These are phyloP conservation scores for Teratosphaeriaceae sp. DNA, from an alignment of 2,329 filamentous ascomycete genomes.

Conservation along the genomic window DNA sequence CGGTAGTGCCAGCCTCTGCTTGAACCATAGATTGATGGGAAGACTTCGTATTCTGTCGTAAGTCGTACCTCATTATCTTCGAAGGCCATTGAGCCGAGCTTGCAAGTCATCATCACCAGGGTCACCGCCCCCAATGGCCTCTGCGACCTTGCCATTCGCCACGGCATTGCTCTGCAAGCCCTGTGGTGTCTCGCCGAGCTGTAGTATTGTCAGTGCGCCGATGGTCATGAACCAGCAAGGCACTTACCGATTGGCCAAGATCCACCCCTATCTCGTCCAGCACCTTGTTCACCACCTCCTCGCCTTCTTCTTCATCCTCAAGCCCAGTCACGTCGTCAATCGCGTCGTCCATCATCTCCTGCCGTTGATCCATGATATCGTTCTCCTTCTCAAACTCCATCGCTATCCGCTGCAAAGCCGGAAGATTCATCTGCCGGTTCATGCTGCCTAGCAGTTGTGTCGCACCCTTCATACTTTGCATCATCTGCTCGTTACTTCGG, in stretches of 20 bases:
- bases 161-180: slow-evolving; percentile 69
- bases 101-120: slow-evolving; percentile 80
- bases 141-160: slow-evolving; percentile 71
- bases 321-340: slow-evolving; percentile 95
- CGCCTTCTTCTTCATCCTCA: slow-evolving; percentile 86
- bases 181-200: slow-evolving; percentile 89
- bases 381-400: slow-evolving; percentile 99
- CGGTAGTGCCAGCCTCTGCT: too few relatives aligned
- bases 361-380: slow-evolving; percentile 97
- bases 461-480: slow-evolving; percentile 99
- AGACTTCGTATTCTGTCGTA: background rate
- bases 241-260: slow-evolving; percentile 75
- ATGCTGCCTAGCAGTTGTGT: slow-evolving; percentile 90
- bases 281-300: slow-evolving; percentile 94
- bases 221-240: background rate
- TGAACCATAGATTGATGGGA: too few relatives aligned
- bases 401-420: slow-evolving; percentile 87
- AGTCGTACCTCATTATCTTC: slow-evolving; percentile 21
- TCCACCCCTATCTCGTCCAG: slow-evolving; percentile 96
- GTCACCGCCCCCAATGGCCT: slow-evolving; percentile 67
- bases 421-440: slow-evolving; percentile 97
- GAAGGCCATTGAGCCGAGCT: slow-evolving; percentile 80
- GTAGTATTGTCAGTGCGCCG: slow-evolving; percentile 12
- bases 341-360: slow-evolving; percentile 99
- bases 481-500: slow-evolving; percentile 98